A percentile compares a stretch with the other conserved stretches of the same genome.
Conservation (phyloP, 2,329 filamentous ascomycete species). For the Plectosphaerella cucumerina region DNA sequence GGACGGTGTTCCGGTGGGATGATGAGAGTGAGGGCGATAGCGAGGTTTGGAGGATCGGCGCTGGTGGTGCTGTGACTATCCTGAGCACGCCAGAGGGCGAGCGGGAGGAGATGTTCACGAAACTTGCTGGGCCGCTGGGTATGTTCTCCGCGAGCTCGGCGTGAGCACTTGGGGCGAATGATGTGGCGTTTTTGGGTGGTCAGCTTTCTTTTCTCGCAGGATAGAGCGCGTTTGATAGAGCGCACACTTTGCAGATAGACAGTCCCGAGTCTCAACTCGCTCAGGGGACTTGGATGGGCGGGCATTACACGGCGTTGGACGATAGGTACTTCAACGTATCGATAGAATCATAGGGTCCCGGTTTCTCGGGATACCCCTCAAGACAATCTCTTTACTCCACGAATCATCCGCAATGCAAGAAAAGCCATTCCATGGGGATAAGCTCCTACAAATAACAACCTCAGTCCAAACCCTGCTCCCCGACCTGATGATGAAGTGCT, state of each 20-base stretch:
- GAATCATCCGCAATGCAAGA: neutral
- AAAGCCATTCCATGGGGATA: no score
- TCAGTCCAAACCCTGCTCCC: no score
- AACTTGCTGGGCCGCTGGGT: constrained; percentile 56
- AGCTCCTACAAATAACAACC: no score
- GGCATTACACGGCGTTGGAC: constrained; percentile 1
- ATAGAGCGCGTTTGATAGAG: neutral
- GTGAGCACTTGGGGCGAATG: neutral
- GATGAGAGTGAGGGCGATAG: constrained; percentile 41
- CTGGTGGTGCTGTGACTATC: constrained; percentile 84
- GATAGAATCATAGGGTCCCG: constrained; percentile 11
- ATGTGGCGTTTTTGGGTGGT: neutral
- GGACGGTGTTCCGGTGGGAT: constrained; percentile 73
- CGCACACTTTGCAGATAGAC: neutral
- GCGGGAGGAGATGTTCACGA: constrained; percentile 86
- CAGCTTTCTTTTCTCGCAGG: constrained; percentile 5
- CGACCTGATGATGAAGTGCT: no score
- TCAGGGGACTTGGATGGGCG: neutral
- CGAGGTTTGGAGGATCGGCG: constrained; percentile 73
- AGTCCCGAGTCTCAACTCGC: neutral
- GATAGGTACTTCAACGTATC: constrained; percentile 30
- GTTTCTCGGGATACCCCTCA: no score
- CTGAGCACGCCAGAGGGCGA: constrained; percentile 77
- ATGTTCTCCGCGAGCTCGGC: constrained; percentile 34
- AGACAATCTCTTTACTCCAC: constrained; percentile 4